phyloP scores from a whole-genome alignment of 768 basidiomycete species.

The Rhodocollybia butyracea region DNA sequence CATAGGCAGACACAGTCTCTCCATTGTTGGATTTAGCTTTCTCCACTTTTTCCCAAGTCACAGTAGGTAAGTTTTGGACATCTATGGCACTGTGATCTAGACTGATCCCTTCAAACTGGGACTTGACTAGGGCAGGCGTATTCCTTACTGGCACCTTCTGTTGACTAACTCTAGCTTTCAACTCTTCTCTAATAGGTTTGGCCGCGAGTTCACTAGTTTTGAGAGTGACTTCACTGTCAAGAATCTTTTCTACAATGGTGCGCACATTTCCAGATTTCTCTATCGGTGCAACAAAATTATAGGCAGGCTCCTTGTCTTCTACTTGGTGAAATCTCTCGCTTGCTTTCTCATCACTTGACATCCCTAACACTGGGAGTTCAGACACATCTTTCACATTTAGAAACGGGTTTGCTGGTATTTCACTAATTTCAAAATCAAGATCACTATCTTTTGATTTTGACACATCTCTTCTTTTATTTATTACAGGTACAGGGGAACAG shows the following conservation, averaged over 20 bases:
- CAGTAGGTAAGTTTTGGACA: background rate
- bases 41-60: background rate
- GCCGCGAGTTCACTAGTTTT: background rate
- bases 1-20: background rate
- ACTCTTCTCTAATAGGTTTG: background rate
- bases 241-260: background rate
- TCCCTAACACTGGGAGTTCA: background rate
- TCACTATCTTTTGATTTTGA: background rate
- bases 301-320: background rate
- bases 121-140: background rate
- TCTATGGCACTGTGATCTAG: background rate
- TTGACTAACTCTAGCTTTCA: background rate
- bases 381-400: background rate
- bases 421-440: background rate
- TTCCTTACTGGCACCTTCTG: background rate
- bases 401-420: background rate
- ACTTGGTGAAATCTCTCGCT: background rate
- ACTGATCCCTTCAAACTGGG: background rate
- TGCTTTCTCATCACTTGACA: background rate
- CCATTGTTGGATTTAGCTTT: background rate
- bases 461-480: background rate
- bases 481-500: too few species aligned
- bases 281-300: background rate
- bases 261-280: background rate
- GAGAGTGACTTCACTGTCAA: background rate